Base-by-base conservation (phyloP, 495 filamentous ascomycete genomes). In the Talaromyces proteolyticus region DNA sequence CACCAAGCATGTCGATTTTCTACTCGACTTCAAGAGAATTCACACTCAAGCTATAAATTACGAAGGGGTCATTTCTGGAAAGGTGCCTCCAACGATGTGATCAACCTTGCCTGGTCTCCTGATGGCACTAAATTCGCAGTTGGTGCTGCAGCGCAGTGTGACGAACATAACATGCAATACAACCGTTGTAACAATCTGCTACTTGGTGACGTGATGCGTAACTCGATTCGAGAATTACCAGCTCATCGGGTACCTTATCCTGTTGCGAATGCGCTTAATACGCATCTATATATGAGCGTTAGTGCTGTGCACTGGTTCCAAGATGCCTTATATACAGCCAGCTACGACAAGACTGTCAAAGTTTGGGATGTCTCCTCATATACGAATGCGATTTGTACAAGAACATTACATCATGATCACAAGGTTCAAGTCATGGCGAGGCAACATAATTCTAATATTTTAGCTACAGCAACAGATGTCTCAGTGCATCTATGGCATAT, bases 281-380 rank as follows among this genome's bases (percentile, higher is more conserved):
- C 83, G 50, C 76, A 78, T 36, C 71, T 95, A 0, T 95, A 86
- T 53, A 82, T 81, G 49, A 94, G 87, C 2, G 84, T 96, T 0
- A 82, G 84, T 2, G 76, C 80, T n/a, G 80, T 89, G 3, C 78
- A 84, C 37, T 94, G 90, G 68, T 84, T 83, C 26, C 78, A 77
- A 18, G 61, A 74, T 4, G 67, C 67, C 3, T 72, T 91, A 0
- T 95, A 84, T 53, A 91, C 90, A 0, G 85, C 84, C 0, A 87
- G 89, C 21, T 94, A 88, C 56, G 93, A 98, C 53, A 68, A 79
- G 6, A 86, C 80, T 0, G 84, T 93, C 19, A 89, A 90, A 48
- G 63, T 89, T 7, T 97, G 91, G 88, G 69, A 79, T 47, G 65
- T 77, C 0, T 49, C 67, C 3, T 24, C 53, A 17, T 55, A 65